Base-by-base conservation (phyloP, 305 asterid species). In the Stenogyne calaminthoides region DNA sequence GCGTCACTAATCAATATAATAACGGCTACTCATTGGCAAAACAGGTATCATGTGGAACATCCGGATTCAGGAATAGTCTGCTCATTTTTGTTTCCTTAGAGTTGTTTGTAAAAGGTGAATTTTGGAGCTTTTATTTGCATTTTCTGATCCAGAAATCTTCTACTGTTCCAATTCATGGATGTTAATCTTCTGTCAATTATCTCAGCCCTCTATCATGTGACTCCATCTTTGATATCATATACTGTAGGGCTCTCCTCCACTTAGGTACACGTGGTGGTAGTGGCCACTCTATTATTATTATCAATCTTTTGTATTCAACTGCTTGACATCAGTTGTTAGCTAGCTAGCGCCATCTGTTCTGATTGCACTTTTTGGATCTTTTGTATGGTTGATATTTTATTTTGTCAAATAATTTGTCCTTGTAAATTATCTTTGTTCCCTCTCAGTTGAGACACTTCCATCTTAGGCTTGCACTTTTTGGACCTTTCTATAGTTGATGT, bases 341-440 rank as follows among this genome's bases (percentile, higher is more conserved):
- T 25, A 71, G 73, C 70, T 70, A 29, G 80, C 42, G 55, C 76
- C 75, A 74, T 72, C 77, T 49, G 57, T 58, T 65, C 61, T 15
- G 76, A 64, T 67, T 78, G 77, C 77, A 29, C 75, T 60, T 76
- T 79, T 70, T 75, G 80, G 77, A 66, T 66, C 70, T 72, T 61
- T 66, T 36, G 25, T 72, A 56, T 27, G 36, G 51, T 74, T 67
- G 66, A 74, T 75, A 70, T 70, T 65, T 68, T 61, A 64, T 29
- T 57, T 69, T 82, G 81, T 82, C 79, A 25, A 72, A 57, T 59
- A 57, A 20, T 57, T 59, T 40, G 70, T 47, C 77, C 81, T 64
- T 64, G 78, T 68, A 74, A 78, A 32, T 46, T 37, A 49, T 46
- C 49, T 11, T 69, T 66, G 19, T 73, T 10, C 63, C 69, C 47